Evolutionary conservation across 805 yeast genomes (phyloP), one percentile per base, ranked within the genome.

Genomic region (Candida takata): DNA sequence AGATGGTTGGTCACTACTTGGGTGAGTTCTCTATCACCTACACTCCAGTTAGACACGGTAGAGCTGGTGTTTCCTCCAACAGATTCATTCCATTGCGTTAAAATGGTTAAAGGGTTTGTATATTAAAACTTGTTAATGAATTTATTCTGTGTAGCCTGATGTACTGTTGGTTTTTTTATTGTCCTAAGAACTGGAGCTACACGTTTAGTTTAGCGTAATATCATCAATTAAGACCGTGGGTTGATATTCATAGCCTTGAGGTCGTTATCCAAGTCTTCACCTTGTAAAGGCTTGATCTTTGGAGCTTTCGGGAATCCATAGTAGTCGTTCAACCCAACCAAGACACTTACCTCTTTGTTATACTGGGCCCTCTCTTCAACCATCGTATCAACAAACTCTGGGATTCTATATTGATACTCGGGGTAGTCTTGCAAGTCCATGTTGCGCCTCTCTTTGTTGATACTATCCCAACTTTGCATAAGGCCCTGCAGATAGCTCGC

Each of bases 11-110:
- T 69, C 96, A 90, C 84, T 92, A 92, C 94, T 84, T 92, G 63
- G 99, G 97, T 77, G 99, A 92, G 79, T 92, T 92, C 86, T 90
- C 98, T 64, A 92, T 92, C 74, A 77, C 98, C 61, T 92, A 92
- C 80, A 84, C 95, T 71, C 98, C 99, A 67, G 97, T 90, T 69
- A 86, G 95, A 79, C 99, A 94, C 79, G 97, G 97, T 82, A 82
- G 92, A 77, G 88, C 94, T 61, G 95, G 73, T 64, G 74, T 83
- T 71, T 71, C 83, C 70, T 63, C 72, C 69, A 69, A 53, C 56
- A 70, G 84, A 70, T 81, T 81, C 79, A 77, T 79, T 64, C 87
- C 88, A 69, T 68, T 72, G 62, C 70, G 60, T 67, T 72, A 72
- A 62, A 50, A 31, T 41, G 38, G 47, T 35, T 40, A 17, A 27